Evolutionary conservation across 116 monocot genomes (phyloP), one percentile per base, ranked within the genome.

Genomic region (Trichopus zeylanicus): DNA sequence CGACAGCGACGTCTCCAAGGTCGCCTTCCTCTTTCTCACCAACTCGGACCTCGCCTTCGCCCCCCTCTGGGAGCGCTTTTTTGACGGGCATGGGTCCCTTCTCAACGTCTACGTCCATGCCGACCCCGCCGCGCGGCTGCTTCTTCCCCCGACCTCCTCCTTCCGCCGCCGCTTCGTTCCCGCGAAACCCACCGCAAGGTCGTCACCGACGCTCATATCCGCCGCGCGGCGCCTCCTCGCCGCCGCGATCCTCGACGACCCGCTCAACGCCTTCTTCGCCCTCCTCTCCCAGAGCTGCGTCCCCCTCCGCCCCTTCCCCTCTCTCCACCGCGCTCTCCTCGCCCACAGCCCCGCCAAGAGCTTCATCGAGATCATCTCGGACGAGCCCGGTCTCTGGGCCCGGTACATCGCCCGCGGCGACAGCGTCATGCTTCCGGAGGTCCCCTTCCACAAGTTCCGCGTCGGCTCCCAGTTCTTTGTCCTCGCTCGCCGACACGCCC

Each of bases 391-490:
- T 26, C 73, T 98, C 3, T 53, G 25, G 29, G 59, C 60, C 9
- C 79, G 98, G 8, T 97, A 98, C 80, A 53, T 80, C 30, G 98
- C 98, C 13, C 73, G 91, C 8, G 98, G 98, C 12, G 82, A 88
- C 35, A 39, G 72, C 46, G 73, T 65, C 9, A 98, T 98, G 98
- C 63, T 98, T 4, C 98, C 91, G 0, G 98, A 98, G 47, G 78
- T 98, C 6, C 79, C 91, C 4, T 98, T 91, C 29, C 69, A 67
- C n/a, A 34, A 54, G 9, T 98, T 98, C 70, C 79, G 91, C 3
- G 79, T 78, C 0, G 98, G 98, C 0, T 98, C 98, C 18, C 98
- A 98, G 66, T 98, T 98, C 70, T 98, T 91, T 66, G 53, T 88
- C 6, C 72, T 98, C 8, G 58, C 88, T 0, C 52, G 98, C 13